Evolutionary conservation across 306 rosid genomes (phyloP).

Genomic region (Spatholobus suberectus): DNA sequence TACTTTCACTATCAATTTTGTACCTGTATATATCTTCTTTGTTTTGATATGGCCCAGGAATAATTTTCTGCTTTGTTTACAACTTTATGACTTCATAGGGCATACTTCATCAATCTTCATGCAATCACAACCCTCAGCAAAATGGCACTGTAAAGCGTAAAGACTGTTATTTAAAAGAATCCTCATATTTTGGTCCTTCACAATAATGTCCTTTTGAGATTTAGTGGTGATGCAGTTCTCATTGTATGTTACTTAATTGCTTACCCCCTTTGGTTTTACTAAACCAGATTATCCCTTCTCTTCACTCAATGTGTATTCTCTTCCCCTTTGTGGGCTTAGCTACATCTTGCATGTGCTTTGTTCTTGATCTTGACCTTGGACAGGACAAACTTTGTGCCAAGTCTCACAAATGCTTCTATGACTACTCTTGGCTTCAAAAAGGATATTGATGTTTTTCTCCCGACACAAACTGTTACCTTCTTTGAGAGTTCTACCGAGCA

Average conservation of each 20-base stretch:
- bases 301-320: background rate
- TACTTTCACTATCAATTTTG: background rate
- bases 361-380: background rate
- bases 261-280: background rate
- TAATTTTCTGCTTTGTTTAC: conserved; percentile 23
- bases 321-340: background rate
- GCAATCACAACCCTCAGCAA: background rate
- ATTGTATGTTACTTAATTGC: background rate
- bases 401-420: background rate
- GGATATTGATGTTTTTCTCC: background rate
- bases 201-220: background rate
- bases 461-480: conserved; percentile 5
- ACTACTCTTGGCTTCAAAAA: background rate
- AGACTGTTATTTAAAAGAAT: background rate
- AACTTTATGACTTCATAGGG: background rate
- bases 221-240: background rate
- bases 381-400: background rate
- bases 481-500: background rate
- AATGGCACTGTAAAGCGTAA: background rate
- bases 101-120: conserved; percentile 4
- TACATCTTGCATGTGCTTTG: conserved; percentile 16
- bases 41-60: background rate
- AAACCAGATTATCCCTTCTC: background rate
- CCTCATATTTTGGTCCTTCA: background rate
- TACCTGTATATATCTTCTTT: background rate